Evolutionary conservation across 495 filamentous ascomycete species (phyloP), one percentile per base, ranked within the genome.

Genomic region (Pseudevernia furfuracea): DNA sequence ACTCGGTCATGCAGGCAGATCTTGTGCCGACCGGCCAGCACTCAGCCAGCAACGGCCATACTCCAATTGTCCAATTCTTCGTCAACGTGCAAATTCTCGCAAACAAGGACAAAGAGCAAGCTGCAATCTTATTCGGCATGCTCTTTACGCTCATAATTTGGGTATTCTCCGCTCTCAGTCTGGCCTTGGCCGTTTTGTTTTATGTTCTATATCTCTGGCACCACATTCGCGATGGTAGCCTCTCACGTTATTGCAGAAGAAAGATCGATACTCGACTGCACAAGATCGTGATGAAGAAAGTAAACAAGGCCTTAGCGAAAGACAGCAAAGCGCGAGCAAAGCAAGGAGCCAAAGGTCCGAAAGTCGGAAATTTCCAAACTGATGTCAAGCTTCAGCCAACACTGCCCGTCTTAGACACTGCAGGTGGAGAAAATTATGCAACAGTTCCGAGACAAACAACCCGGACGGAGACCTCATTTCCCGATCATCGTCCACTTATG

Each of bases 181-280:
- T 98, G 53, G 71, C 89, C 10, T 68, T 90, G 12, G 90, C 90
- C 0, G 75, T 84, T 49, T 64, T 93, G 2, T 83, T 95, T 48
- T 98, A 96, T 73, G 73, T 96, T 36, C 80, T 87, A 64, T 98
- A 94, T 77, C 81, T 98, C 5, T 96, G 89, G 82, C 88, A 91
- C 74, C 88, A 91, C 68, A 95, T 98, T 64, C 90, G 90, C 7
- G 90, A 96, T 71, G 89, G 88, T n/a, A 84, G 86, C 1, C 80
- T 98, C 28, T 82, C 83, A 17, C 85, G 85, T 19, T 98, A 95
- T 76, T 97, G 93, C 72, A 86, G 89, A 64, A 84, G 91, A 21
- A 96, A 96, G 77, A 85, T 96, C 72, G 91, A 95, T 71, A 85
- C 80, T 52, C 81, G 91, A 61, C 78, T 98, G 67, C 87, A 84